Evolutionary conservation across 352 stramenopile genomes (phyloP), one percentile per base, ranked within the genome.

Genomic region (Globisporangium uncinulatum): DNA sequence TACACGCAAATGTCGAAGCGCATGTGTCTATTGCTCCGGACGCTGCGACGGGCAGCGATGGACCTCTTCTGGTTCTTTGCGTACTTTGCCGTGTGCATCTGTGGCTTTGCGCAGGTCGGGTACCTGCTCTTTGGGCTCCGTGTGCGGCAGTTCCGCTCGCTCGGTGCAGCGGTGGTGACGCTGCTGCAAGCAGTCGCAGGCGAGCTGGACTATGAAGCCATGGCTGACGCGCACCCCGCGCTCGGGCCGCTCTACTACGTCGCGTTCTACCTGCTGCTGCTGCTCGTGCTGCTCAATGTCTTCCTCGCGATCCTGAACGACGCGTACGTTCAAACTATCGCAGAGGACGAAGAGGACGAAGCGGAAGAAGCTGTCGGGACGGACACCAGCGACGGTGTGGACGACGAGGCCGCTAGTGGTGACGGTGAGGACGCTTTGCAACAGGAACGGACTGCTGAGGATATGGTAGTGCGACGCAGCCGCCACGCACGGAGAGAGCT

Each of bases 301-400:
- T 89, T 89, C 45, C 64, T 86, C 7, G 79, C 80, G 24, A 87
- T 92, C 41, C 59, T 92, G 13, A 88, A 88, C 36, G 82, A 90
- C 57, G 79, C 80, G 32, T 92, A 88, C 55, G 59, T 84, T 49
- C 78, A 88, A 55, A 88, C 78, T 3, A 57, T 86, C n/a, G 72
- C 69, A 1, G 77, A 87, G 37, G 69, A 86, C 62, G 78, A 87
- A 51, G 78, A 88, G 51, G 73, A 79, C 44, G 65, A 74, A 21
- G 69, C 78, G 21, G 71, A 83, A 9, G 43, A 61, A 8, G 68
- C 67, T 14, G 65, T 74, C 48, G 69, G 50, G 24, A 47, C 24
- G 9, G 31, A 55, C 20, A n/a, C 11, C 15, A 21, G 32, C 5
- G 44, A 21, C 15, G 37, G 24, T 10, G 39, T 14, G 32, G 45